Base-by-base conservation (phyloP, 2,329 filamentous ascomycete species). In the Orbilia javanica region DNA sequence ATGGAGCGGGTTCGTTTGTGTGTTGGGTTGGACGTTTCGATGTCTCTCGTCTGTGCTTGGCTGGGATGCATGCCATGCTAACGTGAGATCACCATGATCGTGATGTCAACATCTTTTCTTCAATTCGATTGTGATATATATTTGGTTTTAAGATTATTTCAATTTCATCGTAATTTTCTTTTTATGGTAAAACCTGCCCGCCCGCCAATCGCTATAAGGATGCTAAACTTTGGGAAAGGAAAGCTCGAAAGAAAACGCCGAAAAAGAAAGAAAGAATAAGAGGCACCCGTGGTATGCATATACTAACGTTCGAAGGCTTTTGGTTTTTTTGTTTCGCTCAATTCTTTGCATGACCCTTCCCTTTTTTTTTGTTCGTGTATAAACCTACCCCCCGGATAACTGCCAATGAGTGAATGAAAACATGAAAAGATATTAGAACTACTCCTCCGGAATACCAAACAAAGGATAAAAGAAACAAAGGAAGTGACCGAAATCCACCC, bases 1-100 rank as follows among this genome's bases (percentile, higher is more conserved):
- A n/a, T n/a, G n/a, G n/a, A n/a, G n/a, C n/a, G n/a, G n/a, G n/a
- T 31, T 34, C 11, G 13, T 57, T 57, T 13, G 25, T 60, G 55
- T 60, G 55, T 60, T 60, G 55, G 55, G 27, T 22, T 20, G 42
- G 69, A 60, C 67, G 67, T 71, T n/a, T 22, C 44, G n/a, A 36
- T 34, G 52, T 57, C n/a, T 34, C 31, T 20, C 29, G 22, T n/a
- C n/a, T n/a, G n/a, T n/a, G n/a, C n/a, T n/a, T n/a, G n/a, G n/a
- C n/a, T n/a, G n/a, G n/a, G n/a, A n/a, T n/a, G n/a, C 22, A 29
- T 4, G 25, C 39, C 13, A 44, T 18, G 13, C 15, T 44, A 15
- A n/a, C 5, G 42, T 20, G 42, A 20, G 25, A 53, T 18, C 3
- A 18, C 15, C 25, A 15, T 53, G 13, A 52, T 52, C 7, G 8